phyloP scores from a whole-genome alignment of 176 grass and related monocot genomes.

The Phoenix roebelenii region DNA sequence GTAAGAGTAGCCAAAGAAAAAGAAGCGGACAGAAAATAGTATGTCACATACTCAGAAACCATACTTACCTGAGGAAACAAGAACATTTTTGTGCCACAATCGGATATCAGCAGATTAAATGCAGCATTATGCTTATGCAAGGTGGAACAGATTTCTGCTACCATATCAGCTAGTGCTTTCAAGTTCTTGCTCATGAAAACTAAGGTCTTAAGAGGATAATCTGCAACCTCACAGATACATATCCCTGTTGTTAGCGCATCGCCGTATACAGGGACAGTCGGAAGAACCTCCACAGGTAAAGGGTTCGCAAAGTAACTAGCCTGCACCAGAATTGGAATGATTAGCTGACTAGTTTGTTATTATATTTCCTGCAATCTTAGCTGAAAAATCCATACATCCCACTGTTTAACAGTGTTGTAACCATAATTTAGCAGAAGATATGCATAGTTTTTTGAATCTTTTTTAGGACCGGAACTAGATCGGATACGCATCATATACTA shows the following conservation, averaged over 20 bases:
- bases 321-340: conserved; percentile 26
- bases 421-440: no score
- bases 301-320: conserved; percentile 51
- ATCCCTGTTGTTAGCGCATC: conserved; percentile 19
- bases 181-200: conserved; percentile 40
- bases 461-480: no score
- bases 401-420: no score
- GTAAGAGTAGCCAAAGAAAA: no score
- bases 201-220: conserved; percentile 48
- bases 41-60: no score
- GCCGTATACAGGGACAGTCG: conserved; percentile 26
- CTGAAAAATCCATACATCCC: no score
- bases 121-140: conserved; percentile 21
- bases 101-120: conserved; percentile 46
- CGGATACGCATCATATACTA: no score
- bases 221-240: conserved; percentile 37
- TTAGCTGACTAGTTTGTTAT: no score
- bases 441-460: no score
- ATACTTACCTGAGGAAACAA: conserved; percentile 51
- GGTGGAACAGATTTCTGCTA: conserved; percentile 30
- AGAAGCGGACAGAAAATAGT: no score
- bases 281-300: conserved; percentile 55
- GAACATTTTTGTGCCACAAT: conserved; percentile 43
- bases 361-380: no score
- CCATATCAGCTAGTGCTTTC: conserved; percentile 16